Percentiles rank a stretch among this genome's conserved stretches.
phyloP scores from a whole-genome alignment of 2,329 filamentous ascomycete genomes.

The Fusarium drepaniforme region DNA sequence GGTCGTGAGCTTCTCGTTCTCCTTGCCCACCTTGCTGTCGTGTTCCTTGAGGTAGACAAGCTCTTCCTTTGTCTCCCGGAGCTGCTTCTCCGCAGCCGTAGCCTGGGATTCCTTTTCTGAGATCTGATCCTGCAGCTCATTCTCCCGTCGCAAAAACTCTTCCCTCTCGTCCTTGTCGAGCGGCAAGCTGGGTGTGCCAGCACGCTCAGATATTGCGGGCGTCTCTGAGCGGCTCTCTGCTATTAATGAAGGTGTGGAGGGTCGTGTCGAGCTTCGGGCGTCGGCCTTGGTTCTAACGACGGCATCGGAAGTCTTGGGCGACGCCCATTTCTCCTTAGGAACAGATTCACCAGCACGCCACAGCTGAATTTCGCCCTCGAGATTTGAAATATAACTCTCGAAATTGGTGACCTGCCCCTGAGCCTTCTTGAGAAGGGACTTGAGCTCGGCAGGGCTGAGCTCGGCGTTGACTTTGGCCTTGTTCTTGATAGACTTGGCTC shows the following conservation, averaged over 20 bases:
- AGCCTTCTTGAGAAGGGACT: slow-evolving; percentile 90
- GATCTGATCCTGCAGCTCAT: slow-evolving; percentile 96
- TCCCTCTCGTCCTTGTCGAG: slow-evolving; percentile 97
- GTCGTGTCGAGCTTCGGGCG: slow-evolving; percentile 57
- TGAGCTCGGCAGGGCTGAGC: slow-evolving; percentile 94
- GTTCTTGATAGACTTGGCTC: slow-evolving; percentile 99
- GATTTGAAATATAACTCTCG: slow-evolving; percentile 83
- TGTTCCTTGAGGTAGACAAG: slow-evolving; percentile 87
- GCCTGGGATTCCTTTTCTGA: slow-evolving; percentile 91
- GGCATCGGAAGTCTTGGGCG: slow-evolving; percentile 68
- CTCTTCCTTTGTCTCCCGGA: slow-evolving; percentile 89
- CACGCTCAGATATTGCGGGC: slow-evolving; percentile 79
- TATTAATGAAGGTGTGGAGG: slow-evolving; percentile 64
- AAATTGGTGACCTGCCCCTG: slow-evolving; percentile 91
- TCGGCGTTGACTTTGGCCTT: slow-evolving; percentile 99
- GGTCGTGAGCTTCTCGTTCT: slow-evolving; percentile 87
- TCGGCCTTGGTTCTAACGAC: slow-evolving; percentile 55
- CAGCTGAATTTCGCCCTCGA: slow-evolving; percentile 86
- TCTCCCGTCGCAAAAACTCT: slow-evolving; percentile 94
- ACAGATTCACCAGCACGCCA: slow-evolving; percentile 93
- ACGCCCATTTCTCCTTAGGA: slow-evolving; percentile 89
- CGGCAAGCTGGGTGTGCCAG: slow-evolving; percentile 87
- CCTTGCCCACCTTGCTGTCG: slow-evolving; percentile 83
- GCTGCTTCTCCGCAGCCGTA: slow-evolving; percentile 80
- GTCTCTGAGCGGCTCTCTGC: slow-evolving; percentile 73